Base-by-base conservation (phyloP, 257 asterid genomes). In the Linaria vulgaris region DNA sequence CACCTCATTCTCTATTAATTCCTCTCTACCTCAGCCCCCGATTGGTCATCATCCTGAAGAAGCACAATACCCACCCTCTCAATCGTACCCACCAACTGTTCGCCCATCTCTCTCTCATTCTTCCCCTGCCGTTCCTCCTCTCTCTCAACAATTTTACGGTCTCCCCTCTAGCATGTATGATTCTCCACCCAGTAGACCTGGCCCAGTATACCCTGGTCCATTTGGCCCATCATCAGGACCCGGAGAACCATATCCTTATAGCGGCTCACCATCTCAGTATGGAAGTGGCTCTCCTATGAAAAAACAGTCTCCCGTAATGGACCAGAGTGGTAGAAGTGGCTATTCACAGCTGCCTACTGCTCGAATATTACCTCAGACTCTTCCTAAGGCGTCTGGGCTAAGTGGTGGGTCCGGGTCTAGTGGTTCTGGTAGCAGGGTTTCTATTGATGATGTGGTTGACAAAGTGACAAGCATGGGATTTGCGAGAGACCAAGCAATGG, bases 321-420 rank as follows among this genome's bases (percentile, higher is more conserved):
- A 84, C 68, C 88, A 79, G 70, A 59, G 86, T 76, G 83, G 81
- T 69, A 86, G 86, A 69, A 72, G 78, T 67, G 78, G 90, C 53
- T 87, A 92, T 45, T 95, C 88, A 0, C 97, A 90, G 79, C 86
- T 94, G 27, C 97, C 96, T 53, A 85, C 97, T 38, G 96, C 99
- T 43, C 74, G 87, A 43, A 77, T 86, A 70, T 70, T 94, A 66
- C 99, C 96, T 65, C 97, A 94, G 60, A 87, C 96, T 21, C 70
- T 85, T 45, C 97, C 97, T 46, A 80, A 97, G 12, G 95, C 95
- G 58, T 74, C 96, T 39, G 78, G 79, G 10, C 87, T 87, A 20
- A 75, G 88, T 69, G 72, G 80, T 69, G 89, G 81, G 5, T 44
- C 75, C 0, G 76, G 81, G 27, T 21, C 79, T 0, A 74, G 84